phyloP scores from a whole-genome alignment of 805 yeast species.

The Saturnispora saitoi region DNA sequence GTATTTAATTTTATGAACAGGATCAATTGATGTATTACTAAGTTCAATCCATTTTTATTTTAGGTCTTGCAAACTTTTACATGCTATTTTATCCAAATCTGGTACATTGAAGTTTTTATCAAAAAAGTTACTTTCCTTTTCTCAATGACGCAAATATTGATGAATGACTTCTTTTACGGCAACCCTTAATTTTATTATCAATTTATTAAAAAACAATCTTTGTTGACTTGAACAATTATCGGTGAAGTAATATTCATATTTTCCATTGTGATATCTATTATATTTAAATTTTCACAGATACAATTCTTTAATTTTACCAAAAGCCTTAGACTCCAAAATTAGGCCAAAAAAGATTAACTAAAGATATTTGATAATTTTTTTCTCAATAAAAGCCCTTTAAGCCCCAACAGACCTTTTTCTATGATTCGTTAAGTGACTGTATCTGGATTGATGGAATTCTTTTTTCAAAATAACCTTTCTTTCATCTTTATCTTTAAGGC shows the following conservation, averaged over 20 bases:
- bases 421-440: slow-evolving; percentile 52
- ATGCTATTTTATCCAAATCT: slow-evolving; percentile 2
- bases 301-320: slow-evolving; percentile 6
- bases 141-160: slow-evolving; percentile 28
- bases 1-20: slow-evolving; percentile 30
- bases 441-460: slow-evolving; percentile 36
- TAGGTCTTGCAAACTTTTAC: background rate
- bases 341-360: slow-evolving; percentile 32
- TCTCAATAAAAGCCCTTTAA: slow-evolving; percentile 43
- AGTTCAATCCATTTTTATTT: slow-evolving; percentile 1
- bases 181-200: slow-evolving; percentile 39
- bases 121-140: slow-evolving; percentile 9
- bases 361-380: slow-evolving; percentile 49
- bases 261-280: slow-evolving; percentile 9
- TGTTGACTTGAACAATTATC: slow-evolving; percentile 38
- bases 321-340: slow-evolving; percentile 11
- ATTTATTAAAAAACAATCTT: slow-evolving; percentile 42
- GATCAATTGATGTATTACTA: slow-evolving; percentile 28
- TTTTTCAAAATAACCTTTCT: slow-evolving; percentile 35
- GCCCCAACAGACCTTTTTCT: slow-evolving; percentile 50
- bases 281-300: slow-evolving; percentile 7
- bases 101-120: background rate
- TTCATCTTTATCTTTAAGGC: background rate
- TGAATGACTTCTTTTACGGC: slow-evolving; percentile 43
- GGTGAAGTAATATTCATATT: slow-evolving; percentile 10